phyloP scores from a whole-genome alignment of 2,329 filamentous ascomycete genomes.

The Arthroderma uncinatum region DNA sequence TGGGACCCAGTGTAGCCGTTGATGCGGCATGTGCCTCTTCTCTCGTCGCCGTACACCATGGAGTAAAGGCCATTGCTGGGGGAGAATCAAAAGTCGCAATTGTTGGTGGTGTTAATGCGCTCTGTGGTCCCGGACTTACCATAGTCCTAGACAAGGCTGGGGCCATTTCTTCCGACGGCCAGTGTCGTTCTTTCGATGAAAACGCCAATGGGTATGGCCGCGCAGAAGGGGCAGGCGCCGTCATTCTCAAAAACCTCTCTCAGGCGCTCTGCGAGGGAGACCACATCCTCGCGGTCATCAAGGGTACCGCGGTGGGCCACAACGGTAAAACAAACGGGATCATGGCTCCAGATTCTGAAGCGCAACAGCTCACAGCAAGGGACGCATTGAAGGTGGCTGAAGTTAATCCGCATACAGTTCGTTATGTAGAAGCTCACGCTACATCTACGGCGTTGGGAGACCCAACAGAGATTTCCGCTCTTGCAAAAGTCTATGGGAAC shows the following conservation, averaged over 20 bases:
- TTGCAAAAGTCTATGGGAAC: neutral
- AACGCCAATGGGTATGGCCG: slow-evolving; percentile 52
- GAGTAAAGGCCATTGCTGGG: slow-evolving; percentile 14
- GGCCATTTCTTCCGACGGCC: slow-evolving; percentile 48
- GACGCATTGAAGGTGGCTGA: slow-evolving; percentile 19
- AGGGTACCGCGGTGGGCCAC: neutral
- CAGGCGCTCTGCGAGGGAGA: slow-evolving; percentile 64
- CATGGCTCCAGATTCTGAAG: slow-evolving; percentile 24
- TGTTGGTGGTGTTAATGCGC: slow-evolving; percentile 7
- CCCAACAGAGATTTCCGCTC: slow-evolving; percentile 16
- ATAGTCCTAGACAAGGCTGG: slow-evolving; percentile 37
- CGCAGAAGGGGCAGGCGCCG: slow-evolving; percentile 50
- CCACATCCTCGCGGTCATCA: slow-evolving; percentile 50
- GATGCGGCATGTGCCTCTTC: slow-evolving; percentile 40
- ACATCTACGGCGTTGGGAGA: slow-evolving; percentile 37
- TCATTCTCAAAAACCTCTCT: slow-evolving; percentile 63
- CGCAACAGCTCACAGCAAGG: slow-evolving; percentile 21
- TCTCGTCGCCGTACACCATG: slow-evolving; percentile 19
- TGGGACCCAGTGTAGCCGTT: slow-evolving; percentile 13
- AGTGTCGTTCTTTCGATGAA: slow-evolving; percentile 43
- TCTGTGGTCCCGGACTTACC: slow-evolving; percentile 11
- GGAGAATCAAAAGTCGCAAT: slow-evolving; percentile 18
- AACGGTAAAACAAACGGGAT: slow-evolving; percentile 30
- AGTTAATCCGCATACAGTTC: slow-evolving; percentile 46
- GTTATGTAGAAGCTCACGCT: slow-evolving; percentile 73